Evolutionary conservation across 2,329 filamentous ascomycete species (phyloP), one percentile per base, ranked within the genome.

Genomic region (Trichoderma sp.): DNA sequence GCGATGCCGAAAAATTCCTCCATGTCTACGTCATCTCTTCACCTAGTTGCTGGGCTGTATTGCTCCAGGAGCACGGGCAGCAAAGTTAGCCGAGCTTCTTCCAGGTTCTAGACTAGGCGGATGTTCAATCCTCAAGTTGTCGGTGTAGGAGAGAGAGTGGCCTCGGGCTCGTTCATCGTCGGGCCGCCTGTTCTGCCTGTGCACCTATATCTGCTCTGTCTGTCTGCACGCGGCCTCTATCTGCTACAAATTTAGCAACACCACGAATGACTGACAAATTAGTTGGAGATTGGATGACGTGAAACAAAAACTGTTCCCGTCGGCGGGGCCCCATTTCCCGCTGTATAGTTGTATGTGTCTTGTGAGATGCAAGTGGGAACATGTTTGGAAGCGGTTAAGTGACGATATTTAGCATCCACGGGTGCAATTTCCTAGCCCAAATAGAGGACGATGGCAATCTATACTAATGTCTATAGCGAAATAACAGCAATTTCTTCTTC

Each of bases 51-150:
- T 5, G 11, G 8, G 24, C n/a, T 27, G 24, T 24, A 29, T 55
- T 43, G 40, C 40, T 33, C 19, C 13, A 29, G 35, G 49, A 55
- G 47, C 60, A 63, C 31, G 31, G 33, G 56, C 40, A 55, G 2
- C 24, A 31, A 14, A 56, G 58, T 62, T 68, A 62, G 24, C 67
- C 67, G 67, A 64, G 14, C 37, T 69, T 69, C 43, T 64, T 4
- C 67, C 67, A 29, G 27, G 7, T 27, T 52, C 24, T 5, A 31
- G 61, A 8, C 11, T 37, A 24, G 55, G 24, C 33, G 33, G 33
- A 35, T 35, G 11, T 10, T 35, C 0, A 6, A 35, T 4, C 27
- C n/a, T 4, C 4, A 49, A 7, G 33, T 35, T 37, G 63, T 67
- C 40, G 63, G 63, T 52, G 63, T 29, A 35, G 47, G 21, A 47